phyloP scores from a whole-genome alignment of 1,284 basidiomycete species.

The Taiwanofungus camphoratus region DNA sequence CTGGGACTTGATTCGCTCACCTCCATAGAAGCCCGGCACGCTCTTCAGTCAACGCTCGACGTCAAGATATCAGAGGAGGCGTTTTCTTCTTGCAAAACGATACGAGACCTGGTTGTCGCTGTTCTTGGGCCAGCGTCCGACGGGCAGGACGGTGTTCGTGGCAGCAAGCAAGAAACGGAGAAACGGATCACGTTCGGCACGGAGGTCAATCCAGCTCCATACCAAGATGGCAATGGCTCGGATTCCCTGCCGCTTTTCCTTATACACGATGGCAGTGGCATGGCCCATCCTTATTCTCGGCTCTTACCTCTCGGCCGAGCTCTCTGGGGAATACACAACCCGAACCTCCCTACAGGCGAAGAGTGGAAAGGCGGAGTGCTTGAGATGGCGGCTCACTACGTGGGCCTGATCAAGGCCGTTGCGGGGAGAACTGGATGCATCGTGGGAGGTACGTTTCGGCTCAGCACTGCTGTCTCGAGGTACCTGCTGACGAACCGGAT shows the following conservation, averaged over 20 bases:
- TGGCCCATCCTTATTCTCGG: constrained; percentile 45
- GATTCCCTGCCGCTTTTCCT: constrained; percentile 46
- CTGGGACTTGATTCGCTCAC: constrained; percentile 59
- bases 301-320: constrained; percentile 42
- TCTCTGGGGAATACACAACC: constrained; percentile 59
- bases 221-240: constrained; percentile 31
- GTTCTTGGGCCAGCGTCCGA: not conserved
- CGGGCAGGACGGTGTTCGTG: not conserved
- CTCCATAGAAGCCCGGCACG: constrained; percentile 52
- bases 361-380: constrained; percentile 40
- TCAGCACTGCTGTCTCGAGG: not conserved
- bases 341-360: constrained; percentile 38
- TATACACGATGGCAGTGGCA: constrained; percentile 68
- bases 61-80: constrained; percentile 31
- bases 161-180: not conserved
- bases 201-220: constrained; percentile 20
- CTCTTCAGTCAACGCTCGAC: constrained; percentile 35
- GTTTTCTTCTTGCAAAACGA: constrained; percentile 8
- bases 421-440: constrained; percentile 33
- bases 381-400: constrained; percentile 52
- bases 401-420: constrained; percentile 31
- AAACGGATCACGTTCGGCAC: not conserved
- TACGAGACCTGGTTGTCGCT: constrained; percentile 6
- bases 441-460: constrained; percentile 48
- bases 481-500: constrained; percentile 2